Evolutionary conservation across 345 rosid genomes (phyloP).

Genomic region (Iberis pinnata): DNA sequence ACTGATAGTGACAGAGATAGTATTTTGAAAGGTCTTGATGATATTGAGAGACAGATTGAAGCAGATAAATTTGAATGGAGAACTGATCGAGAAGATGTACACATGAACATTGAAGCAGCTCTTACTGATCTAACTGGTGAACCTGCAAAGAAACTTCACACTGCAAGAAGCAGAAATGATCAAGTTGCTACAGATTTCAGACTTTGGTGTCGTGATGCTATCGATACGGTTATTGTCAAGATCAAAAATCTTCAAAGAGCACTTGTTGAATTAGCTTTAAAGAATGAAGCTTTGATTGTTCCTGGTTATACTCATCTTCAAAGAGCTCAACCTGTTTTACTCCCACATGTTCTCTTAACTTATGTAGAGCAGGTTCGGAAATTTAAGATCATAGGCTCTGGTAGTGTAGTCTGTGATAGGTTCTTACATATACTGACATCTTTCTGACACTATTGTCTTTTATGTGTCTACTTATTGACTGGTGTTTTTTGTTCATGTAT

Average conservation of each 20-base stretch:
- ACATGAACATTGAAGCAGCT: constrained; percentile 94
- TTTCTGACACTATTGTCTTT: neutral
- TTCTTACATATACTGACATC: constrained; percentile 5
- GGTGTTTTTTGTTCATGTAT: constrained; percentile 20
- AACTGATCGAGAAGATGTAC: constrained; percentile 90
- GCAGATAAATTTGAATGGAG: constrained; percentile 75
- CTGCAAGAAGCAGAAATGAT: constrained; percentile 86
- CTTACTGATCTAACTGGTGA: constrained; percentile 93
- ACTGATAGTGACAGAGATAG: constrained; percentile 53
- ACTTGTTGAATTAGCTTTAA: constrained; percentile 62
- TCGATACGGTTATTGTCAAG: constrained; percentile 45
- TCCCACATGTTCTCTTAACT: constrained; percentile 80
- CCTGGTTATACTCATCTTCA: constrained; percentile 98
- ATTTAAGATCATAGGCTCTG: neutral
- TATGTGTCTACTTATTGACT: neutral
- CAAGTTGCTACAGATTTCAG: constrained; percentile 87
- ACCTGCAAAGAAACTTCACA: constrained; percentile 95
- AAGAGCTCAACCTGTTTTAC: constrained; percentile 85
- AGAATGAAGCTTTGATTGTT: constrained; percentile 58
- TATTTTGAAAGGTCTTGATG: constrained; percentile 70
- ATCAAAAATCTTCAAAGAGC: constrained; percentile 55
- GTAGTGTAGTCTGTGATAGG: too few species aligned
- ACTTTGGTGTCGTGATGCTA: constrained; percentile 92
- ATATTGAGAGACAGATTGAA: constrained; percentile 57
- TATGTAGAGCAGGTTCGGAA: constrained; percentile 72